phyloP scores from a whole-genome alignment of 1,284 basidiomycete species.

The Malassezia arunalokei region DNA sequence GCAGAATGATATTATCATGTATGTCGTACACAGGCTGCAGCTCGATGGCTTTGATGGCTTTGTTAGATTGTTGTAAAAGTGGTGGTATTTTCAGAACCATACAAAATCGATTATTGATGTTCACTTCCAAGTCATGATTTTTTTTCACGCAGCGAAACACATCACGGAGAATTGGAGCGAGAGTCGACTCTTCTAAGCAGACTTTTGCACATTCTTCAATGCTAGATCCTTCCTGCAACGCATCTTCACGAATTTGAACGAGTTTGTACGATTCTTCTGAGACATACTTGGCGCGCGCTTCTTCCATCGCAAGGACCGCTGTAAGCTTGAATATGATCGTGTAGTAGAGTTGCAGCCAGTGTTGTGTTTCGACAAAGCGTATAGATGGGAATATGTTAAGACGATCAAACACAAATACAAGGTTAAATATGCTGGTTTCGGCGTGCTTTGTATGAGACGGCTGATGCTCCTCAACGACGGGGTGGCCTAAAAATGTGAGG shows the following conservation, averaged over 20 bases:
- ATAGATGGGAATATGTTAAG: constrained; percentile 30
- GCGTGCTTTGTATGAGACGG: not conserved
- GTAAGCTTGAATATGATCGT: constrained; percentile 44
- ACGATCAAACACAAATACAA: constrained; percentile 41
- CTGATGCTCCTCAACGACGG: constrained; percentile 56
- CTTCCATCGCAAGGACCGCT: constrained; percentile 38
- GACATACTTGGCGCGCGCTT: constrained; percentile 27
- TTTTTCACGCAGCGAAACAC: constrained; percentile 31
- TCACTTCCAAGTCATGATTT: constrained; percentile 27
- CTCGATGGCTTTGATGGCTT: constrained; percentile 23
- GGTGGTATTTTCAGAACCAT: constrained; percentile 39
- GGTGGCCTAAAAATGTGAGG: constrained; percentile 87
- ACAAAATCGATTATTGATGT: constrained; percentile 35
- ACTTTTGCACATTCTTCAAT: constrained; percentile 13
- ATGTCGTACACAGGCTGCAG: constrained; percentile 36
- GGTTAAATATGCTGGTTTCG: constrained; percentile 25
- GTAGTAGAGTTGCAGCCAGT: constrained; percentile 37
- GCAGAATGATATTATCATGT: constrained; percentile 29
- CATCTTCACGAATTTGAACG: constrained; percentile 26
- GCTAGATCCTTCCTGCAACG: constrained; percentile 26
- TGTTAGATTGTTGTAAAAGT: constrained; percentile 27
- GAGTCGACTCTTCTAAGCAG: constrained; percentile 27
- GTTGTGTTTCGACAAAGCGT: constrained; percentile 23
- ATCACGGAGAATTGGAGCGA: constrained; percentile 27
- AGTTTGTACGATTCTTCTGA: constrained; percentile 27